phyloP scores from a whole-genome alignment of 163 green algal species.

The Coccomyxa subellipsoidea region DNA sequence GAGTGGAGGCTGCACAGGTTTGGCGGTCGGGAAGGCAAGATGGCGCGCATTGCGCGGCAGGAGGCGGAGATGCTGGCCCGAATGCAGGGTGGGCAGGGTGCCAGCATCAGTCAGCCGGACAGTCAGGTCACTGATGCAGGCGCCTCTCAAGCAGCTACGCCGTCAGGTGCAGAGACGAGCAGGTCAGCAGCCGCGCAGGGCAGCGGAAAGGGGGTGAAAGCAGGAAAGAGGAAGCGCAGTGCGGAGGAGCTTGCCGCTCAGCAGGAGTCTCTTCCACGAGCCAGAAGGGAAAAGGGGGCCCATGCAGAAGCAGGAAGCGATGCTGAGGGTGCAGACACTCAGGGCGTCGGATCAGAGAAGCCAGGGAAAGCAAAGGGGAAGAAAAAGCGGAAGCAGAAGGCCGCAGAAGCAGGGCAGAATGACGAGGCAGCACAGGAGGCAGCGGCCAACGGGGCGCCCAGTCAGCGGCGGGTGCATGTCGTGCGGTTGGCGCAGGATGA shows the following conservation, averaged over 20 bases:
- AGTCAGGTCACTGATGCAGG: background rate
- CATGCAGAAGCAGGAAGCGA: background rate
- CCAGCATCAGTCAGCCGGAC: background rate
- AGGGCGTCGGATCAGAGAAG: too few relatives aligned
- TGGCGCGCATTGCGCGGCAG: constrained; percentile 72
- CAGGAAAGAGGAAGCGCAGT: background rate
- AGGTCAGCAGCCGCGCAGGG: background rate
- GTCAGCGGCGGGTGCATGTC: background rate
- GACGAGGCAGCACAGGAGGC: background rate
- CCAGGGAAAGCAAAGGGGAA: background rate
- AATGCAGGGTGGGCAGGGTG: background rate
- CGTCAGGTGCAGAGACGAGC: background rate
- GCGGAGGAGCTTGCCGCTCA: background rate
- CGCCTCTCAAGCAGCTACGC: background rate
- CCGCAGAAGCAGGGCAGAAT: background rate
- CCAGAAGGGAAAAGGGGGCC: background rate
- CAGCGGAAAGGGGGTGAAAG: background rate
- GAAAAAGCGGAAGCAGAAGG: background rate
- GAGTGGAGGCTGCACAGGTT: constrained; percentile 29
- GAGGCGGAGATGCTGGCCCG: constrained; percentile 29
- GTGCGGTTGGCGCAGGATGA: background rate
- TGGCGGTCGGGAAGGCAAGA: constrained; percentile 72
- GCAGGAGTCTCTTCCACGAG: background rate
- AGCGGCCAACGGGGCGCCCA: background rate
- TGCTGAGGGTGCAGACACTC: too few relatives aligned